Evolutionary conservation across 768 basidiomycete species (phyloP), one percentile per base, ranked within the genome.

Genomic region (Macrolepiota fuliginosa): DNA sequence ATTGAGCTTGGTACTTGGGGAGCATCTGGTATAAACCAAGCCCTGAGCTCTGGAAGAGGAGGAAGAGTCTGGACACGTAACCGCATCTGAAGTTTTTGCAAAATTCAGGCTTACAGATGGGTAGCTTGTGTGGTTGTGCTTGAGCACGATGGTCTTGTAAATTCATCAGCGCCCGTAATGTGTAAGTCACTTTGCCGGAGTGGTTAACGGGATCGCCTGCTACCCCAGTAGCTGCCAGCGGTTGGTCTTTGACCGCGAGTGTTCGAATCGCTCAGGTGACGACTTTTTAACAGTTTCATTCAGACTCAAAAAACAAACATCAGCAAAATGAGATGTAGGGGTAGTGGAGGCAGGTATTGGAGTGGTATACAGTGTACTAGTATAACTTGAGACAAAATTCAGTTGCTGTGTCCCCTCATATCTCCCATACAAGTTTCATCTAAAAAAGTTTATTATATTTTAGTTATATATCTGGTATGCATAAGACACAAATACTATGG

Each of bases 181-280:
- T 32, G 10, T 24, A 61, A 36, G 88, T 89, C 88, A 90, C 90
- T 90, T 91, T 92, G 89, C 90, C 90, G 89, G 90, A 92, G 90
- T 91, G 90, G 90, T 92, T 91, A 91, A 90, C 86, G 85, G 85
- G 84, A 85, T 86, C 82, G 84, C 86, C 87, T 87, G 86, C 85
- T 87, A 88, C 64, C 27, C 19, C 19, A 52, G 49, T 51, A 52
- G 58, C 25, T 59, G 49, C n/a, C 11, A 70, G 68, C 67, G 68
- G 68, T 70, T 68, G 68, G 66, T 64, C 67, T 69, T 71, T 71
- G 70, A 64, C 68, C 69, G 72, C 70, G 70, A 70, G 70, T 71
- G 71, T 73, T 73, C 71, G 70, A 71, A 71, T 71, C 70, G 70
- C 70, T 69, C 70, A 71, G 72, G 72, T 73, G 70, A 71, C 70